Evolutionary conservation across 345 rosid genomes (phyloP).

Genomic region (Sisymbrium irio): DNA sequence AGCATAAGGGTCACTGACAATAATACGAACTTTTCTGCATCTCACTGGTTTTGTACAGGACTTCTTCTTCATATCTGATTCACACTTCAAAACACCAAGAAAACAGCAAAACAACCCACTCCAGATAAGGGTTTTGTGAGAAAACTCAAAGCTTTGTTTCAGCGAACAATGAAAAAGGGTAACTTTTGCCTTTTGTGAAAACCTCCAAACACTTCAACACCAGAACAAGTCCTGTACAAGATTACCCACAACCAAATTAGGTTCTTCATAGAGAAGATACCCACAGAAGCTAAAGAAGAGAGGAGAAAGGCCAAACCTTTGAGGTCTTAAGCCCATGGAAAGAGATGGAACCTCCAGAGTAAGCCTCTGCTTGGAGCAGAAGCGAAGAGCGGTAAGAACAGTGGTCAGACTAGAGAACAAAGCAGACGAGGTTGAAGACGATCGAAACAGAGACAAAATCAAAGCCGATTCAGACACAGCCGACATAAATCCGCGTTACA

Average conservation of each 20-base stretch:
- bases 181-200: constrained; percentile 60
- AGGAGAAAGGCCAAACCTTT: constrained; percentile 43
- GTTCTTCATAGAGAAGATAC: background rate
- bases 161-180: constrained; percentile 44
- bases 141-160: constrained; percentile 23
- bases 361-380: constrained; percentile 55
- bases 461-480: constrained; percentile 63
- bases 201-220: constrained; percentile 59
- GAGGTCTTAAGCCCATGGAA: constrained; percentile 93
- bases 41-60: constrained; percentile 19
- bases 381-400: constrained; percentile 45
- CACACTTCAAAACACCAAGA: constrained; percentile 23
- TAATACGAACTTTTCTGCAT: constrained; percentile 56
- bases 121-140: constrained; percentile 58
- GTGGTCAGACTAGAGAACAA: constrained; percentile 18
- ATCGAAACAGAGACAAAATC: constrained; percentile 57
- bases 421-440: constrained; percentile 15
- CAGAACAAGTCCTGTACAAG: constrained; percentile 72
- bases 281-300: background rate
- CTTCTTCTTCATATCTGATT: constrained; percentile 14
- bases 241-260: constrained; percentile 3
- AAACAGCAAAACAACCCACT: constrained; percentile 5
- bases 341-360: constrained; percentile 43
- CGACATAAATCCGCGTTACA: constrained; percentile 70
- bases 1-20: constrained; percentile 70